These are phyloP conservation scores for Backusella luteola DNA, from an alignment of 192 early-diverging fungal genomes.

Conservation along the genomic window DNA sequence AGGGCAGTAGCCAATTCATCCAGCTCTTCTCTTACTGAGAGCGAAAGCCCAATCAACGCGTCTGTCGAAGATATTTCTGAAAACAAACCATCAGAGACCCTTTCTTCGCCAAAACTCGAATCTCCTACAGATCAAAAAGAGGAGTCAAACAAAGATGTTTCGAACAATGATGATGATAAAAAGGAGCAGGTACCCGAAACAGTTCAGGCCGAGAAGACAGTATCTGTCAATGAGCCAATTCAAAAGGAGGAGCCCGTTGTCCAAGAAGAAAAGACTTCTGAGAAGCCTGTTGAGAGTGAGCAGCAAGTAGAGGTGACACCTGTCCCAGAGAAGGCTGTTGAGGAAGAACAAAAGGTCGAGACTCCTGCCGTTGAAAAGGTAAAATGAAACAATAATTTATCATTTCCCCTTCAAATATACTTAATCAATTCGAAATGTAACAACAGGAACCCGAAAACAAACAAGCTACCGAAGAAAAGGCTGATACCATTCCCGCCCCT, in stretches of 20 bases:
- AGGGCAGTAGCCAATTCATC: background rate
- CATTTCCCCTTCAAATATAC: background rate
- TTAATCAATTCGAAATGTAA: background rate
- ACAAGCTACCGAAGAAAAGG: background rate
- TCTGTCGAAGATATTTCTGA: conserved; percentile 1
- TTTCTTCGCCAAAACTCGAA: conserved; percentile 4
- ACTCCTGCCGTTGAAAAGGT: background rate
- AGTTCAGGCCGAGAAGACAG: background rate
- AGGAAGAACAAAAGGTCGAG: background rate
- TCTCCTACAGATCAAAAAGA: conserved; percentile 6
- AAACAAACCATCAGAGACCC: background rate
- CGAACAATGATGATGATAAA: background rate
- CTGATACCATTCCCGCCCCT: background rate
- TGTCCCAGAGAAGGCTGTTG: background rate
- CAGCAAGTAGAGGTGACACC: background rate
- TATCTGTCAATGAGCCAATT: background rate
- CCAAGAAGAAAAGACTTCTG: background rate
- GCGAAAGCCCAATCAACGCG: background rate
- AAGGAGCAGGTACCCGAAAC: background rate
- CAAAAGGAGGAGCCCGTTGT: background rate
- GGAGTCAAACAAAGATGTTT: background rate
- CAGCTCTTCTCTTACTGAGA: conserved; percentile 1
- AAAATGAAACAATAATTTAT: background rate
- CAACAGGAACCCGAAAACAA: background rate
- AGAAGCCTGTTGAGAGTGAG: background rate